Conservation (phyloP, 306 rosid genomes). For the Glycine tomentella region DNA sequence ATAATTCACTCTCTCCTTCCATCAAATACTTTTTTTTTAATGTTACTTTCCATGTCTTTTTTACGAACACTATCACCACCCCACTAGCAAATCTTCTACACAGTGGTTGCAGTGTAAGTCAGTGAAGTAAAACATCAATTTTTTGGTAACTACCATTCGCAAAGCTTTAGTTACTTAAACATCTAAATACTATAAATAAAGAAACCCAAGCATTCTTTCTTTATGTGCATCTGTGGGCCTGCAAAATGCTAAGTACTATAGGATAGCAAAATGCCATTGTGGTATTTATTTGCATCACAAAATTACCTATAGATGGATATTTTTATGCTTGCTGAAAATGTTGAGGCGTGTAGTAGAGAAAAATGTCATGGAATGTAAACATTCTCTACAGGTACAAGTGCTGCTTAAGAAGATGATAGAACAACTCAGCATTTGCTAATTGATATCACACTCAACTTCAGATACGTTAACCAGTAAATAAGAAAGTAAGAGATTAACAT, state of each 20-base stretch:
- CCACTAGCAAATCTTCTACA: background rate
- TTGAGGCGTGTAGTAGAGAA: conserved; percentile 23
- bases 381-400: conserved; percentile 7
- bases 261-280: background rate
- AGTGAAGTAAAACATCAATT: conserved; percentile 14
- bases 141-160: background rate
- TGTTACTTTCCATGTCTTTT: background rate
- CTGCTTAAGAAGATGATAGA: background rate
- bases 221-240: background rate
- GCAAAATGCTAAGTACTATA: background rate
- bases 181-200: background rate
- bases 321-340: conserved; percentile 8
- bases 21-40: background rate
- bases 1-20: background rate
- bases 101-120: background rate
- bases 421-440: conserved; percentile 3
- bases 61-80: background rate
- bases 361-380: conserved; percentile 3
- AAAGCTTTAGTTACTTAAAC: background rate
- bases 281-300: background rate
- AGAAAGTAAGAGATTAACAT: background rate
- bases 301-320: conserved; percentile 13
- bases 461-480: background rate
- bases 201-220: background rate
- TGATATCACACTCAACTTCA: conserved; percentile 11